Evolutionary conservation across 2,329 filamentous ascomycete genomes (phyloP), one percentile per base, ranked within the genome.

Genomic region (Tolypocladium inflatum): DNA sequence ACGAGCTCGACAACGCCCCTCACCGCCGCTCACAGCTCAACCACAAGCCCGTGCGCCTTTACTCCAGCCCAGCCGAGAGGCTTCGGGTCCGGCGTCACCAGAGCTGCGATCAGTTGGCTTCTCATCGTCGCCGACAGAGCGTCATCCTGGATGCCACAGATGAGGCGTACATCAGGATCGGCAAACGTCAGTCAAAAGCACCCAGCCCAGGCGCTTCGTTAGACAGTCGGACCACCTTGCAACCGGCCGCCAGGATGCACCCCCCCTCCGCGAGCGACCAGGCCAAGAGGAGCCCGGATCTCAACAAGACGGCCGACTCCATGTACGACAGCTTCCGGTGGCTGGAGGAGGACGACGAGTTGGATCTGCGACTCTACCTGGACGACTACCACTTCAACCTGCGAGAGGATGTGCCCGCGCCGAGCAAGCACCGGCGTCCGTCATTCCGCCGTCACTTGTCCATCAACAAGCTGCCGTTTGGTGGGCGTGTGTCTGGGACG

Each of bases 381-480:
- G 86, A 90, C 67, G 85, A 90, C 67, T 89, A 90, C 66, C 86
- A 89, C 66, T 76, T 80, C 52, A 86, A 86, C 64, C 73, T 85
- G 39, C 78, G 83, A 42, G 78, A 81, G 38, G 73, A 80, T 26
- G 68, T 78, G 7, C 74, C 80, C 7, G 61, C 63, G 64, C 70
- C 62, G 70, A 74, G 68, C 61, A 79, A 79, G 61, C 73, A 73
- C 60, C 72, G 77, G 56, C 78, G 79, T 33, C 81, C 84, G 15
- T 86, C 85, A 3, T 89, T 89, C 67, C 83, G 87, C 59, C 84
- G 89, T 55, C 86, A 85, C 59, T 71, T 92, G 61, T 93, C 90
- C 13, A 81, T 92, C 59, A 84, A 83, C 58, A 87, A 86, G 65
- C 76, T 85, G 37, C 80, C 85, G 1, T 83, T 88, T 66, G 76